Evolutionary conservation across 1,139 yeast species (phyloP).

Genomic region (Meyerozyma carpophila): DNA sequence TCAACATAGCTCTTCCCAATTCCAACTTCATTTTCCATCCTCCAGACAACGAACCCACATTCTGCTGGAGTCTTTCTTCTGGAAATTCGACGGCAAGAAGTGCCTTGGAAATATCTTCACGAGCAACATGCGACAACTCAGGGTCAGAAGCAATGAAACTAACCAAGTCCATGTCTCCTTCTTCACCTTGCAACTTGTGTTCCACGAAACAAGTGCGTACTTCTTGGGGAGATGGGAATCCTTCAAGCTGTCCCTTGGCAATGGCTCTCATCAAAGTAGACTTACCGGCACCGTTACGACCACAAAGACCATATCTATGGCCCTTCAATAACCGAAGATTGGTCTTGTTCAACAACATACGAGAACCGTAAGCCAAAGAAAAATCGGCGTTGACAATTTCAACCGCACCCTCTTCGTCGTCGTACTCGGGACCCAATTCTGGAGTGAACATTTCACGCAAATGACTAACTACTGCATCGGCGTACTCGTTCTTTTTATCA

Average conservation of each 20-base stretch:
- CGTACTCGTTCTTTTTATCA: conserved; percentile 35
- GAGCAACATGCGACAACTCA: conserved; percentile 58
- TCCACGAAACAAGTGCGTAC: conserved; percentile 94
- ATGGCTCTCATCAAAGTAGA: conserved; percentile 96
- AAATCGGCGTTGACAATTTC: conserved; percentile 92
- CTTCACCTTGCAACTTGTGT: conserved; percentile 93
- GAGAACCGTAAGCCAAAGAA: conserved; percentile 94
- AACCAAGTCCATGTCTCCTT: conserved; percentile 85
- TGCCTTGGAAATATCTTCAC: conserved; percentile 69
- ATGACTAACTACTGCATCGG: conserved; percentile 43
- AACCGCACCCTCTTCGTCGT: conserved; percentile 56
- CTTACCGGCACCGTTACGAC: conserved; percentile 98
- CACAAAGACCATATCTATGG: conserved; percentile 96
- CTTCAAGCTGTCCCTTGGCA: conserved; percentile 95
- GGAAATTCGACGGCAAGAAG: conserved; percentile 85
- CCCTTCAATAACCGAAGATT: conserved; percentile 83
- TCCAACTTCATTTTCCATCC: conserved; percentile 99
- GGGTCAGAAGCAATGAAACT: conserved; percentile 89
- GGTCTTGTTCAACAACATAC: conserved; percentile 94
- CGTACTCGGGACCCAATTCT: conserved; percentile 45
- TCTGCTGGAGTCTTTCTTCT: conserved; percentile 80
- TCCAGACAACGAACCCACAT: conserved; percentile 93
- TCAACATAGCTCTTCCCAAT: conserved; percentile 95
- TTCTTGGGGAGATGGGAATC: conserved; percentile 88
- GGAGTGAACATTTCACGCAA: conserved; percentile 66